Evolutionary conservation across 2,329 filamentous ascomycete genomes (phyloP).

Genomic region (Verticillium albo-atrum): DNA sequence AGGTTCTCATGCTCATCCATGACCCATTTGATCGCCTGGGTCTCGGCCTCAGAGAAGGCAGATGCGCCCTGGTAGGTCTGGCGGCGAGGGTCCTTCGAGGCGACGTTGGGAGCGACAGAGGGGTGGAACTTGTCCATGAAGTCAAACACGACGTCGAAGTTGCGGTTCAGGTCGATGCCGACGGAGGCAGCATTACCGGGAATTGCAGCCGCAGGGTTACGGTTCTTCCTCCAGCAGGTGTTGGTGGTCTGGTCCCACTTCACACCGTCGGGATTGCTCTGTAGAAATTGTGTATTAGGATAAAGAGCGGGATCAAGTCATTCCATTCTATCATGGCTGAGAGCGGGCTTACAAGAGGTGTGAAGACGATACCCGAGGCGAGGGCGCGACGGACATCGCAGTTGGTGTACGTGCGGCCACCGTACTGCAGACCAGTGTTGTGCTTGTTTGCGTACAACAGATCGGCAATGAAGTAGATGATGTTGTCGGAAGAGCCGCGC

Average conservation of each 20-base stretch:
- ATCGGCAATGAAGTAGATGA: constrained; percentile 55
- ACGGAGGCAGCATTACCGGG: constrained; percentile 23
- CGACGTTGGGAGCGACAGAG: constrained; percentile 30
- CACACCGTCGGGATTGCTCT: constrained; percentile 47
- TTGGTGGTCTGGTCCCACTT: constrained; percentile 47
- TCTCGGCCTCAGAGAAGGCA: constrained; percentile 52
- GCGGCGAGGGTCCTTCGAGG: constrained; percentile 36
- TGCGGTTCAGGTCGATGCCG: constrained; percentile 51
- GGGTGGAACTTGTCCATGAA: constrained; percentile 38
- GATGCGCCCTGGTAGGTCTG: constrained; percentile 46
- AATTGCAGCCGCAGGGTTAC: constrained; percentile 36
- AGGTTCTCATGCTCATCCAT: constrained; percentile 44
- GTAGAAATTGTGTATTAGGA: neutral
- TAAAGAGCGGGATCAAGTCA: too few relatives aligned
- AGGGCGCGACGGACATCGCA: constrained; percentile 47
- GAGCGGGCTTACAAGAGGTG: constrained; percentile 37
- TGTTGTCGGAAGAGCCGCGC: constrained; percentile 50
- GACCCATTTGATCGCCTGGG: constrained; percentile 47
- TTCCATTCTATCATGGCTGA: too few relatives aligned
- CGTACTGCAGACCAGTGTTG: constrained; percentile 46
- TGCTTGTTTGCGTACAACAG: constrained; percentile 48
- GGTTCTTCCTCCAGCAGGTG: constrained; percentile 54
- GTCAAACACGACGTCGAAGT: constrained; percentile 56
- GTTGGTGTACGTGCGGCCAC: constrained; percentile 44
- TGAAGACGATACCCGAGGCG: constrained; percentile 46